Conservation (phyloP, 495 filamentous ascomycete genomes). For the Aspergillus funiculosus region DNA sequence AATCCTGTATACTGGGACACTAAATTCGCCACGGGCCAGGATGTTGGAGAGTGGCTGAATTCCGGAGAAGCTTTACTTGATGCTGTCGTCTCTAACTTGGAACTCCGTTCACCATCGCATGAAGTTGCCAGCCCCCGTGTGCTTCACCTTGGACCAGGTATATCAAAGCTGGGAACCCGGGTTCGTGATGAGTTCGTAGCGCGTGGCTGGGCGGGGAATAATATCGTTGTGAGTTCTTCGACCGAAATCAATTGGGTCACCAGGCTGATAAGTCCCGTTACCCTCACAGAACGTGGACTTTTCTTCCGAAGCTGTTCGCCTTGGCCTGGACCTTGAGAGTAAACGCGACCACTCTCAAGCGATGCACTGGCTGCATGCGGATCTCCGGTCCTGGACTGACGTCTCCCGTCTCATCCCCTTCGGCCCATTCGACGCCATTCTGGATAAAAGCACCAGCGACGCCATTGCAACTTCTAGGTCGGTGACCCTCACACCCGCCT, state of each 20-base stretch:
- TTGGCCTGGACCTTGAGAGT: conserved; percentile 26
- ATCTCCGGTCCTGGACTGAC: conserved; percentile 35
- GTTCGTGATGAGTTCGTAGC: conserved; percentile 28
- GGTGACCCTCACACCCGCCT: conserved; percentile 10
- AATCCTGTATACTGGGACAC: conserved; percentile 35
- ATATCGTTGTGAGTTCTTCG: conserved; percentile 32
- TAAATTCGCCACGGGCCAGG: conserved; percentile 35
- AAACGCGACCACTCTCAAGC: conserved; percentile 16
- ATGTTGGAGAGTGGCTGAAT: conserved; percentile 44
- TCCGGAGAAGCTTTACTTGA: conserved; percentile 33
- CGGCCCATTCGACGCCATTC: conserved; percentile 35
- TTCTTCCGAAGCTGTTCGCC: conserved; percentile 38
- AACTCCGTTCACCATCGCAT: conserved; percentile 4
- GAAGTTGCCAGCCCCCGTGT: conserved; percentile 24
- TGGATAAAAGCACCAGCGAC: conserved; percentile 44
- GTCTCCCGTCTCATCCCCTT: conserved; percentile 22
- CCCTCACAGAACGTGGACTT: conserved; percentile 38
- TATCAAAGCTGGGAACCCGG: conserved; percentile 34
- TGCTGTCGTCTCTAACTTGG: conserved; percentile 25
- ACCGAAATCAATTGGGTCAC: background rate
- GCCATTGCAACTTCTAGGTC: conserved; percentile 34
- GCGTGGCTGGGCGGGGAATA: conserved; percentile 28
- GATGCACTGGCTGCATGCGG: conserved; percentile 36
- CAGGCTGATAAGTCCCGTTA: background rate
- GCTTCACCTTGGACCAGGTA: conserved; percentile 38